A percentile compares a stretch with the other conserved stretches of the same genome.
Conservation (phyloP, 257 asterid genomes). For the Echites panduratus region DNA sequence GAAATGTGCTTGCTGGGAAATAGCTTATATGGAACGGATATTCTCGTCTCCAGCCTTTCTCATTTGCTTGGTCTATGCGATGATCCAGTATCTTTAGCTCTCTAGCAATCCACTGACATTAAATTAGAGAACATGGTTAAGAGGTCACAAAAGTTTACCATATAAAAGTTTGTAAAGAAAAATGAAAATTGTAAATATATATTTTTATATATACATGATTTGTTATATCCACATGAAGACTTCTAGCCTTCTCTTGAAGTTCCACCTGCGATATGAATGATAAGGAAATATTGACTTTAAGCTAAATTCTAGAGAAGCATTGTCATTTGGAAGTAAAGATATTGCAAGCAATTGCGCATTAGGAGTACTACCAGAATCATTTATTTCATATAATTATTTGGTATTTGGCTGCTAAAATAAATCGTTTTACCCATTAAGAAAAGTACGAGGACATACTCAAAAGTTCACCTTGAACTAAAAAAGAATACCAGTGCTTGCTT, state of each 20-base stretch:
- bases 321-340: conserved; percentile 8
- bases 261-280: conserved; percentile 48
- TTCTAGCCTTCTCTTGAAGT: conserved; percentile 61
- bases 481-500: no score
- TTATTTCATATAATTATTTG: not conserved
- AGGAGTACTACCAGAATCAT: not conserved
- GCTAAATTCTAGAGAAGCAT: not conserved
- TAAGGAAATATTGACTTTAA: not conserved
- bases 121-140: conserved; percentile 14
- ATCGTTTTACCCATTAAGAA: no score
- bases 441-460: no score
- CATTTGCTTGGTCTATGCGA: conserved; percentile 57
- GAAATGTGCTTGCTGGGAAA: not conserved
- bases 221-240: conserved; percentile 67
- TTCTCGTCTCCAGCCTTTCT: conserved; percentile 79
- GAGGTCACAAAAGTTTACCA: not conserved
- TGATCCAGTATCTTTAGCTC: conserved; percentile 45
- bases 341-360: not conserved
- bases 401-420: no score
- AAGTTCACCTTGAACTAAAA: no score
- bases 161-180: not conserved
- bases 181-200: not conserved
- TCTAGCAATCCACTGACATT: conserved; percentile 58
- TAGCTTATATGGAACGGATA: conserved; percentile 51
- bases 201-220: conserved; percentile 42